phyloP scores from a whole-genome alignment of 140 eudicot genomes.

The Anethum foeniculum region DNA sequence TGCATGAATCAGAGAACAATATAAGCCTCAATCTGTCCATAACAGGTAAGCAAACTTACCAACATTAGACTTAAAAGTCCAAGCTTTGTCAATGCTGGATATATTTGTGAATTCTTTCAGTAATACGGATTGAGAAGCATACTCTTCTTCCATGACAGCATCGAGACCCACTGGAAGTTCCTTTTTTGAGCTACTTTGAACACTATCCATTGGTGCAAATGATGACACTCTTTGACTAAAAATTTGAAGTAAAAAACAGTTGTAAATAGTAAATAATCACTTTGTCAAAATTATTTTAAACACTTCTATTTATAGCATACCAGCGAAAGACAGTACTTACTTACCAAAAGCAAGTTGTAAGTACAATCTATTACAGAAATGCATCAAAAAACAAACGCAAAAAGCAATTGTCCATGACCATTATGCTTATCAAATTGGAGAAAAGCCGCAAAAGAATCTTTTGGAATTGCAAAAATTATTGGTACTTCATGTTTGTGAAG shows the following conservation, averaged over 20 bases:
- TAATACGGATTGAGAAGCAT: constrained; percentile 58
- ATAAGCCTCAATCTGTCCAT: constrained; percentile 1
- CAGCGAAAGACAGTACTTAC: background rate
- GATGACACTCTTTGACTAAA: constrained; percentile 25
- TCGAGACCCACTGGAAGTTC: constrained; percentile 34
- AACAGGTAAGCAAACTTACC: constrained; percentile 29
- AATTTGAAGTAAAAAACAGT: constrained; percentile 1
- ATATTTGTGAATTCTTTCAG: constrained; percentile 62
- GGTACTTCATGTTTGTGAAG: background rate
- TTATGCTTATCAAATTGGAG: background rate
- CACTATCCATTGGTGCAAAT: constrained; percentile 40
- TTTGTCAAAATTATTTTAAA: too few relatives aligned
- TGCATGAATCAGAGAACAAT: background rate
- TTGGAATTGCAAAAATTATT: background rate
- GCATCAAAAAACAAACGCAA: background rate
- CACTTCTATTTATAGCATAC: background rate
- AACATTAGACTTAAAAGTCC: constrained; percentile 53
- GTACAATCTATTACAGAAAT: too few relatives aligned
- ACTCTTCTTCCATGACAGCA: constrained; percentile 51
- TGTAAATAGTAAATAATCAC: background rate
- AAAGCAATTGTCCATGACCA: background rate
- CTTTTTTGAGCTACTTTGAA: constrained; percentile 27
- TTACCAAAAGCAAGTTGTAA: background rate
- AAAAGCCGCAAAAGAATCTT: background rate
- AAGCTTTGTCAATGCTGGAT: constrained; percentile 68